Evolutionary conservation across 371 early-diverging fungal species (phyloP).

Genomic region (Chytridiales sp.): DNA sequence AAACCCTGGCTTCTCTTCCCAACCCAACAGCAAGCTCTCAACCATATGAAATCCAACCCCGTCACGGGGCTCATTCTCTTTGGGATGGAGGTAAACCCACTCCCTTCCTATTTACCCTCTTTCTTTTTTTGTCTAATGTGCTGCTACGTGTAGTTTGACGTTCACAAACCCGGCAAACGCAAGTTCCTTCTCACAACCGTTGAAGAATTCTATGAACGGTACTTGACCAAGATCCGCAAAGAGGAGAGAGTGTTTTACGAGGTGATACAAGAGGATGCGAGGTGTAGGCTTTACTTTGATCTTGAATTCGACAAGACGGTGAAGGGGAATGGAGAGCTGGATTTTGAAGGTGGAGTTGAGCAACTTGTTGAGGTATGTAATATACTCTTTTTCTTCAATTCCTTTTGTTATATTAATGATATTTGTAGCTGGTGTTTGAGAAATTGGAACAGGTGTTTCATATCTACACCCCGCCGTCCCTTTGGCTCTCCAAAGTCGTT

Average conservation of each 20-base stretch:
- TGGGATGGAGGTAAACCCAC: too few relatives aligned
- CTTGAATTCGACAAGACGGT: conserved; percentile 7
- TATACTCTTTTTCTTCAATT: background rate
- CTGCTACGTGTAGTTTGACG: conserved; percentile 23
- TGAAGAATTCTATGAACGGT: conserved; percentile 19
- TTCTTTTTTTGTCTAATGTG: too few relatives aligned
- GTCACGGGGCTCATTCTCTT: too few relatives aligned
- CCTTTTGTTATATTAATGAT: background rate
- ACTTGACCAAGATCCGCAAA: conserved; percentile 1
- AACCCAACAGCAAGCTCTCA: too few relatives aligned
- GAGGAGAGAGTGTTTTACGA: conserved; percentile 18
- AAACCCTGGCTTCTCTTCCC: too few relatives aligned
- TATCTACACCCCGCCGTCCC: too few relatives aligned
- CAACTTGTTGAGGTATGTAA: background rate
- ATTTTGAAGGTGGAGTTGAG: conserved; percentile 13
- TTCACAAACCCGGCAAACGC: conserved; percentile 16
- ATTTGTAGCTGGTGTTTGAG: background rate
- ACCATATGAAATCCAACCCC: too few relatives aligned
- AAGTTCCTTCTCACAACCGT: conserved; percentile 22
- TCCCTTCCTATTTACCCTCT: too few relatives aligned
- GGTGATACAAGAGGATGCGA: conserved; percentile 10
- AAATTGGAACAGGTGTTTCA: background rate
- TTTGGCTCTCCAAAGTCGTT: background rate
- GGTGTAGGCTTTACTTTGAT: conserved; percentile 24
- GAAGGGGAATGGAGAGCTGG: conserved; percentile 8